Conservation (phyloP, 148 eudicot genomes). For the Drosera capensis region DNA sequence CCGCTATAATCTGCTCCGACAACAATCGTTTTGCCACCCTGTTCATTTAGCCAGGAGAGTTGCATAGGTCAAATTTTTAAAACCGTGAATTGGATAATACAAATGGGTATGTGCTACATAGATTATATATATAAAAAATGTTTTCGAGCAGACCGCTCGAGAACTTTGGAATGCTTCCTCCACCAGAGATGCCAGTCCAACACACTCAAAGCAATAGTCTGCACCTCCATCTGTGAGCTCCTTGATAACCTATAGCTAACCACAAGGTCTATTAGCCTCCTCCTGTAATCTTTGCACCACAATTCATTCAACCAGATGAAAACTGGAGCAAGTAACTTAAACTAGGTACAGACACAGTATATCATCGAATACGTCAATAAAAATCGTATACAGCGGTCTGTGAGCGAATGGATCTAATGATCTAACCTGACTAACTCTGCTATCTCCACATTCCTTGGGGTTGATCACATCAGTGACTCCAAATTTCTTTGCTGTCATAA, state of each 20-base stretch:
- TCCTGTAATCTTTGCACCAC: background rate
- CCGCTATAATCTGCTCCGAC: constrained; percentile 41
- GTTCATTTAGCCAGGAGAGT: background rate
- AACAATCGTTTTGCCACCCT: constrained; percentile 42
- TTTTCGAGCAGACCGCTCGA: constrained; percentile 19
- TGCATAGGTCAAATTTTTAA: background rate
- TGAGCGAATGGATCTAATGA: background rate
- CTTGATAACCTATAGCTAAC: constrained; percentile 16
- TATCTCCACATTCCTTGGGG: constrained; percentile 23
- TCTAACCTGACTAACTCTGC: constrained; percentile 28
- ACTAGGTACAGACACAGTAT: background rate
- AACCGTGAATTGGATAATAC: background rate
- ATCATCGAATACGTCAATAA: background rate
- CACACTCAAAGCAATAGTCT: constrained; percentile 48
- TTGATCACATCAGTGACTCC: constrained; percentile 51
- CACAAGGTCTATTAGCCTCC: background rate
- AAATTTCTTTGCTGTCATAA: constrained; percentile 32
- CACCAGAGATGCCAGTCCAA: constrained; percentile 28
- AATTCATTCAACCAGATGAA: no score
- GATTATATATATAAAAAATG: no score
- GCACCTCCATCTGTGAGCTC: constrained; percentile 49
- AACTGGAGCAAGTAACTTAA: background rate
- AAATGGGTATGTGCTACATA: no score
- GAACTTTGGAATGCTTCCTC: constrained; percentile 33
- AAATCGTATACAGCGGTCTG: no score